These are phyloP conservation scores for Gossypium davidsonii DNA, from an alignment of 441 rosid species.

Conservation along the genomic window DNA sequence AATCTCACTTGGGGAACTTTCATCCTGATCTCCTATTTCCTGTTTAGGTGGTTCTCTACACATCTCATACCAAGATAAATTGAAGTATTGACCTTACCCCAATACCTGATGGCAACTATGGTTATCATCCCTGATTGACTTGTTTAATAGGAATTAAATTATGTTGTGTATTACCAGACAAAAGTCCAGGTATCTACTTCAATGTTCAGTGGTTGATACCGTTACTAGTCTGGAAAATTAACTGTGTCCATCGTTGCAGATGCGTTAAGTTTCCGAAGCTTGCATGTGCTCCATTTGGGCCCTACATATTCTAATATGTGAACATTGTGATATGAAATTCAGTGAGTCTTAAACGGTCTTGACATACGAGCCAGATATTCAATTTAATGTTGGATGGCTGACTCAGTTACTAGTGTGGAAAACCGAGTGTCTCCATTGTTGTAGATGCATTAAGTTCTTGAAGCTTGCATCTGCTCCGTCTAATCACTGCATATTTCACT, in stretches of 20 bases:
- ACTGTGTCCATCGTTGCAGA: constrained; percentile 68
- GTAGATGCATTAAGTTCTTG: constrained; percentile 36
- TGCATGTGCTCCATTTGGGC: constrained; percentile 77
- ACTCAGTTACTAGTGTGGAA: constrained; percentile 75
- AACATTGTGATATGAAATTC: background rate
- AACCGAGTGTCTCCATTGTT: constrained; percentile 54
- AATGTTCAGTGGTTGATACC: too few species aligned
- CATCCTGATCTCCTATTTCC: background rate
- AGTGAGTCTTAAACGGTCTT: too few species aligned
- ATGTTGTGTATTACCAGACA: constrained; percentile 34
- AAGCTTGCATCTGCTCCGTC: constrained; percentile 65
- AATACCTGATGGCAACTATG: too few species aligned
- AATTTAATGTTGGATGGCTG: constrained; percentile 13
- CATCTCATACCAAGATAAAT: too few species aligned
- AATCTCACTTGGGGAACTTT: constrained; percentile 22
- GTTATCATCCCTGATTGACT: too few species aligned
- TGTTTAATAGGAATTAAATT: background rate
- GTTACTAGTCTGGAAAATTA: constrained; percentile 70
- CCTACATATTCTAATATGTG: constrained; percentile 19
- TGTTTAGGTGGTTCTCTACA: too few species aligned
- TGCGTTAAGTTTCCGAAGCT: constrained; percentile 30
- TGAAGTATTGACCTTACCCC: too few species aligned
- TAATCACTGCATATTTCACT: constrained; percentile 15
- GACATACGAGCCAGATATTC: too few species aligned
- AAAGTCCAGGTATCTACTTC: constrained; percentile 7